Evolutionary conservation across 768 basidiomycete species (phyloP), one percentile per base, ranked within the genome.

Genomic region (Tulasnella sp.): DNA sequence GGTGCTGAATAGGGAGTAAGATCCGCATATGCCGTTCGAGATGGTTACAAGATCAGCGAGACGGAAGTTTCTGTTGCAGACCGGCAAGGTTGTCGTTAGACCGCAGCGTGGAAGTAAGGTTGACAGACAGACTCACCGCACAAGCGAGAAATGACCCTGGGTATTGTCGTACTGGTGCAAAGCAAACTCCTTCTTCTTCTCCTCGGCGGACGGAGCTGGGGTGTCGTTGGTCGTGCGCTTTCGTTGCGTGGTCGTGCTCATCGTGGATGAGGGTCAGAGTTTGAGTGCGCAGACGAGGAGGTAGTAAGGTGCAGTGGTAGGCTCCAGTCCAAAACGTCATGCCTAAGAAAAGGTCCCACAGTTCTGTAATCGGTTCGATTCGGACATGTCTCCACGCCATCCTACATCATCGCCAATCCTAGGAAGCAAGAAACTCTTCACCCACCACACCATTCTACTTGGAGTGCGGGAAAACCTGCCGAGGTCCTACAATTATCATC

Each of bases 1-100:
- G 6, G 93, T 95, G 41, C 90, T 92, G 81, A 98, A 95, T 79
- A 99, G 87, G 34, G 95, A 98, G 77, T 96, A 90, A 19, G 92
- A 91, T 72, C 97, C 97, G 82, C 97, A 99, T 80, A 98, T 90
- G 62, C 97, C 97, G 79, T 99, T 99, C 90, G 95, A 95, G 75
- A 99, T 94, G 40, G 97, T 99, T 77, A 99, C 94, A 67, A 97
- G 86, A 83, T 99, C 97, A 75, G 97, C 97, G 34, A 98, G 87
- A 69, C 95, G 92, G 79, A 99, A 99, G 81, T 98, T 98, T 77
- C 97, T 97, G 73, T 75, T 72, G 75, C 76, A 76, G 22, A 59
- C 74, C 71, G 68, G 44, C 47, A 62, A 44, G 42, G 69, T 73
- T 75, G 67, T 76, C 75, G 67, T 75, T 68, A 75, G 80, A 73